Percentiles rank a stretch among this genome's conserved stretches.
Conservation (phyloP, 306 rosid genomes). For the Macrotyloma uniflorum region DNA sequence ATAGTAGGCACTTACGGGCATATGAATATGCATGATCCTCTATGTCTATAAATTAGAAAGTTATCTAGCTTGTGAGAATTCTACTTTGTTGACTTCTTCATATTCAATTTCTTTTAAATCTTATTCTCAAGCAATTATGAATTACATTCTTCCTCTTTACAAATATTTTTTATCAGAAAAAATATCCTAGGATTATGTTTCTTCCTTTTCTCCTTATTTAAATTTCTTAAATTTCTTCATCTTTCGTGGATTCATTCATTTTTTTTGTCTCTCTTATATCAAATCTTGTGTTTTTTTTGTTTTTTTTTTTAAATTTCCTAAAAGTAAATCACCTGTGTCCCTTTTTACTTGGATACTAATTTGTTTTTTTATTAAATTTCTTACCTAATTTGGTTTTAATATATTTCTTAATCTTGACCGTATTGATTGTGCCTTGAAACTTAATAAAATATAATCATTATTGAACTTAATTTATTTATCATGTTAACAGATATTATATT, state of each 20-base stretch:
- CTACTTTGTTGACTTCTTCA: background rate
- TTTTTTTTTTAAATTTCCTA: no score
- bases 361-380: background rate
- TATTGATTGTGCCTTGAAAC: background rate
- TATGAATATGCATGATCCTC: background rate
- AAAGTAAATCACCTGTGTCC: no score
- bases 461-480: background rate
- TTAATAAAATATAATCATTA: background rate
- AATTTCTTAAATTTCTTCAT: no score
- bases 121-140: no score
- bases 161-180: no score
- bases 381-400: background rate
- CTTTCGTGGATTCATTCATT: background rate
- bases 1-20: no score
- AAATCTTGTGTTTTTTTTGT: no score
- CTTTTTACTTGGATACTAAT: background rate
- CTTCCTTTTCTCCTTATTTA: background rate
- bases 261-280: background rate
- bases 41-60: background rate
- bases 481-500: background rate
- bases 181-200: background rate
- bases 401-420: background rate
- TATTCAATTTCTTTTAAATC: no score
- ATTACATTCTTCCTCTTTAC: background rate
- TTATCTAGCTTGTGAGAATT: background rate